phyloP scores from a whole-genome alignment of 306 rosid genomes.

The Abrus pulchellus region DNA sequence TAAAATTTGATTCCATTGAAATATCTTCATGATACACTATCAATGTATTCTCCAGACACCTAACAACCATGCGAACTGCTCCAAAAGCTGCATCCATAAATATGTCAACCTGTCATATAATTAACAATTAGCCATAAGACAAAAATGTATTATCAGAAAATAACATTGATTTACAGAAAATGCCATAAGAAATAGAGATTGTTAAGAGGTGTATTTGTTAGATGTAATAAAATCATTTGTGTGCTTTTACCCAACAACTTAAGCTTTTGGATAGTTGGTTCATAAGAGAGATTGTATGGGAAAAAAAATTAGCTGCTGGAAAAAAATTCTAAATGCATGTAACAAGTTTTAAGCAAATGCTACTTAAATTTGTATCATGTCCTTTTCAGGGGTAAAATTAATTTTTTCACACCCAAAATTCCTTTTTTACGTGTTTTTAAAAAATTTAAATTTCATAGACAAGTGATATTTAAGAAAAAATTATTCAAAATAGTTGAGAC shows the following conservation, averaged over 20 bases:
- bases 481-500: constrained; percentile 20
- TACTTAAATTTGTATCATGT: not conserved
- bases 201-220: not conserved
- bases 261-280: constrained; percentile 31
- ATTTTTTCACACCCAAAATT: constrained; percentile 23
- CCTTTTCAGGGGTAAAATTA: not conserved
- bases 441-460: not conserved
- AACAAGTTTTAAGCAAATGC: constrained; percentile 34
- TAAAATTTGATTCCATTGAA: constrained; percentile 52
- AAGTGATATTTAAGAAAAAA: constrained; percentile 22
- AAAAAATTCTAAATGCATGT: constrained; percentile 43
- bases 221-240: constrained; percentile 10
- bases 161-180: constrained; percentile 35
- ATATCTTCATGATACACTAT: constrained; percentile 56
- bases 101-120: constrained; percentile 78
- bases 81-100: constrained; percentile 97
- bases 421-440: constrained; percentile 17
- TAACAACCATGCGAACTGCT: constrained; percentile 73
- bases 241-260: constrained; percentile 28
- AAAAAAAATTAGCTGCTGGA: constrained; percentile 10
- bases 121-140: constrained; percentile 52
- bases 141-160: constrained; percentile 36
- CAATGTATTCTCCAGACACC: constrained; percentile 69
- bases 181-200: constrained; percentile 18
- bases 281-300: constrained; percentile 3